Evolutionary conservation across 108 stramenopile species (phyloP), one percentile per base, ranked within the genome.

Genomic region (Nitzschia inconspicua): DNA sequence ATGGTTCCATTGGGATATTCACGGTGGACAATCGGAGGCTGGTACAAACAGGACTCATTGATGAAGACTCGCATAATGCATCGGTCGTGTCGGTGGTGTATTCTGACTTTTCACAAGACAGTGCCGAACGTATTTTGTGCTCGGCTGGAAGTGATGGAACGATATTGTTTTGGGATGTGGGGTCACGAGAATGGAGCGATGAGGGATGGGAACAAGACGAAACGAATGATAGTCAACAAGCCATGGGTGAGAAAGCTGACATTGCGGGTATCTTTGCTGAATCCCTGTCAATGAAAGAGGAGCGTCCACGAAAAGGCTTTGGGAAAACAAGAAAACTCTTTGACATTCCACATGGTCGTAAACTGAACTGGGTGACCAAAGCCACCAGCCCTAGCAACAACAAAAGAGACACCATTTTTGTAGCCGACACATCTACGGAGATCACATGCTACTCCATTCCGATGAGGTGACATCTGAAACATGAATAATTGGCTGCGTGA

Each of bases 131-230:
- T 36, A 40, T 91, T 9, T 8, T 88, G 11, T 52, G 82, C 43
- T 72, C 86, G 0, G 82, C 76, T 31, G 84, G 89, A 10, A 90
- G 72, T 31, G 89, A 90, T 59, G 84, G 84, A 1, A 54, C 75
- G 6, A 71, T 90, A 13, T 35, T 83, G 26, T 70, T 80, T 51
- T 90, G 89, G 89, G 89, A 90, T 80, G 47, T 87, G 18, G 85
- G 85, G 6, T 10, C 55, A n/a, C n/a, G n/a, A n/a, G 23, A 11
- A 36, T 8, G 57, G 57, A 39, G 52, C 83, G 28, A 28, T 40
- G 42, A 41, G 25, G 70, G 47, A 0, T 74, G 77, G 27, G 27
- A 72, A 10, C 47, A 46, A 24, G 61, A 58, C 34, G 44, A 29
- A 3, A 29, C 23, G 1, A 51, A 48, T 18, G 39, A 46, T 6